Percentiles rank a stretch among this genome's conserved stretches.
phyloP scores from a whole-genome alignment of 257 asterid genomes.

The Gynochthodes officinalis region DNA sequence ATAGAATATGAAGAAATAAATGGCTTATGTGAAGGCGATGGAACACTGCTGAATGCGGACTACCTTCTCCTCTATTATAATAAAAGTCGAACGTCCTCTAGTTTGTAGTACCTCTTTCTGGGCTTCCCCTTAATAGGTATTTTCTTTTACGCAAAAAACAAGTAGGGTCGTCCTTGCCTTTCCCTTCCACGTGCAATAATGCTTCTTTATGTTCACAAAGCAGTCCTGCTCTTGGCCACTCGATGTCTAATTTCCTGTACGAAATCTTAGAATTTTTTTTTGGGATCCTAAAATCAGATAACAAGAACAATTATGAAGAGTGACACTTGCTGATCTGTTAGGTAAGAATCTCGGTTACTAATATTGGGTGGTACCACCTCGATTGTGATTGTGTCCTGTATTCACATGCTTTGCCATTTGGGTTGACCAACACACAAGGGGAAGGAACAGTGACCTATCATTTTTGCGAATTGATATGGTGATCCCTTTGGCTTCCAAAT shows the following conservation, averaged over 20 bases:
- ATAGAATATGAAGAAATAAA: background rate
- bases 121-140: too few relatives aligned
- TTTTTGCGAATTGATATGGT: too few relatives aligned
- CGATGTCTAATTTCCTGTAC: slow-evolving; percentile 33
- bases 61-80: too few relatives aligned
- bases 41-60: background rate
- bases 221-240: slow-evolving; percentile 20
- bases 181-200: slow-evolving; percentile 68
- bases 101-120: background rate
- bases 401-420: slow-evolving; percentile 36
- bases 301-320: slow-evolving; percentile 25
- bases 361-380: slow-evolving; percentile 25
- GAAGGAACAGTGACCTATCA: background rate
- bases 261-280: slow-evolving; percentile 40
- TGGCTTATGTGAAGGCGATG: background rate
- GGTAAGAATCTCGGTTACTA: slow-evolving; percentile 50
- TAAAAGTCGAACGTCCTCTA: too few relatives aligned
- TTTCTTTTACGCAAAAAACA: too few relatives aligned
- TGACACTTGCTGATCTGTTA: slow-evolving; percentile 28
- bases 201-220: slow-evolving; percentile 23
- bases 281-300: slow-evolving; percentile 43
- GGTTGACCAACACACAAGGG: background rate
- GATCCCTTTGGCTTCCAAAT: background rate
- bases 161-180: slow-evolving; percentile 40
- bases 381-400: slow-evolving; percentile 38